Base-by-base conservation (phyloP, 768 basidiomycete species). In the Sporobolomyces roseus region DNA sequence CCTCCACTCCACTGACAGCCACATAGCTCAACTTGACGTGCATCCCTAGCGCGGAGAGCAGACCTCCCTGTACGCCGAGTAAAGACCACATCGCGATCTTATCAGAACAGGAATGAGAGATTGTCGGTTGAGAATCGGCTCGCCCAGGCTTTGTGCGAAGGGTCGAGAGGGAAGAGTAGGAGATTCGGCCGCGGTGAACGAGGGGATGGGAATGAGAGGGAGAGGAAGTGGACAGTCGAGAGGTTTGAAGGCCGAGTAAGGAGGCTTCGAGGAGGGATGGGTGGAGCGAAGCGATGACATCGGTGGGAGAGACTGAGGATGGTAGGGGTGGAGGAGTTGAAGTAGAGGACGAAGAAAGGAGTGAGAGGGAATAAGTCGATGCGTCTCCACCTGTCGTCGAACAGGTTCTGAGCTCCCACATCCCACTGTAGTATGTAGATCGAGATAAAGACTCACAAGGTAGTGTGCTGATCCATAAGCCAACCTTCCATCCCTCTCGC, bases 91-190 rank as follows among this genome's bases (percentile, higher is more conserved):
- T 80, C 0, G 91, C 91, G 48, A 98, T 87, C 79, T 98, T 98
- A 77, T 98, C 93, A 72, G 89, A 91, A 79, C 93, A 98, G 0
- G 92, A 91, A 87, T 96, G 90, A 75, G 84, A 90, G 0, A 84
- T 77, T 2, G 93, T 91, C 0, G 86, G 86, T 0, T 87, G 87
- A 0, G 92, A 88, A 76, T 98, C 93, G 0, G 90, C 88, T 60
- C 93, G 85, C 25, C 77, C 94, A 8, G 93, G 93, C 76, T 97
- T 98, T 1, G 94, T 96, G 36, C 93, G 88, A 51, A 97, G 79
- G 13, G 88, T 86, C 8, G 90, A 88, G 27, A 85, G 79, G 23
- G 86, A 81, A 7, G 84, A 74, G 77, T 94, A 97, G 60, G 89
- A 86, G 74, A 89, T 85, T 25, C 93, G 83, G 5, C 93, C 93